Conservation (phyloP, 1,139 yeast genomes). For the Magnusiomyces magnusii region DNA sequence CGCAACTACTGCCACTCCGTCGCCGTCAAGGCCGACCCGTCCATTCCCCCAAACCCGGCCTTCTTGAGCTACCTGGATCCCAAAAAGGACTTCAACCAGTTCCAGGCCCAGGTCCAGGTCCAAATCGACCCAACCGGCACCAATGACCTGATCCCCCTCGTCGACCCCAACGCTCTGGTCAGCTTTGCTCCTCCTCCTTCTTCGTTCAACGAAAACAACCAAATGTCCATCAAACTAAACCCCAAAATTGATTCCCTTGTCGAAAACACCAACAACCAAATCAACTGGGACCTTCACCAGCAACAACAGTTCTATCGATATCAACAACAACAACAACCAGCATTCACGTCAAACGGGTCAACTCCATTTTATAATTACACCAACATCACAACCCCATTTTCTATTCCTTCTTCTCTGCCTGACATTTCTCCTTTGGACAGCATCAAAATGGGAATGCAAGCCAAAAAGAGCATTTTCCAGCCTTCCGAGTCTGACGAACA, state of each 20-base stretch:
- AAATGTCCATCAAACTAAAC: neutral
- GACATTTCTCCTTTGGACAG: neutral
- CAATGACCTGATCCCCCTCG: neutral
- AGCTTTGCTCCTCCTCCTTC: too few species aligned
- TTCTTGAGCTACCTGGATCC: neutral
- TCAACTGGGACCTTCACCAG: neutral
- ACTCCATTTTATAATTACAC: neutral
- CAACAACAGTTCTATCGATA: neutral
- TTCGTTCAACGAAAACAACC: neutral
- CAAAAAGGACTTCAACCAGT: neutral
- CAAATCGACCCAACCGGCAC: too few species aligned
- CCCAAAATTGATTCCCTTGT: neutral
- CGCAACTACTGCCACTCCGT: neutral
- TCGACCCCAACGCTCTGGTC: neutral
- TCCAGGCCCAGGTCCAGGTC: too few species aligned
- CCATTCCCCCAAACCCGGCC: neutral
- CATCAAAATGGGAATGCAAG: neutral
- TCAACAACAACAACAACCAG: neutral
- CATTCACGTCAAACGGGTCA: neutral
- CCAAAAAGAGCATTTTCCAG: neutral
- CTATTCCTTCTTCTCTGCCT: neutral
- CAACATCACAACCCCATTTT: neutral
- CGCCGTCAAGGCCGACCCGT: neutral
- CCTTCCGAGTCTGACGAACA: neutral
- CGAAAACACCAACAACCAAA: neutral